Percentiles rank a stretch among this genome's conserved stretches.
Conservation (phyloP, 768 basidiomycete species). For the Rhizopogon vulgaris region DNA sequence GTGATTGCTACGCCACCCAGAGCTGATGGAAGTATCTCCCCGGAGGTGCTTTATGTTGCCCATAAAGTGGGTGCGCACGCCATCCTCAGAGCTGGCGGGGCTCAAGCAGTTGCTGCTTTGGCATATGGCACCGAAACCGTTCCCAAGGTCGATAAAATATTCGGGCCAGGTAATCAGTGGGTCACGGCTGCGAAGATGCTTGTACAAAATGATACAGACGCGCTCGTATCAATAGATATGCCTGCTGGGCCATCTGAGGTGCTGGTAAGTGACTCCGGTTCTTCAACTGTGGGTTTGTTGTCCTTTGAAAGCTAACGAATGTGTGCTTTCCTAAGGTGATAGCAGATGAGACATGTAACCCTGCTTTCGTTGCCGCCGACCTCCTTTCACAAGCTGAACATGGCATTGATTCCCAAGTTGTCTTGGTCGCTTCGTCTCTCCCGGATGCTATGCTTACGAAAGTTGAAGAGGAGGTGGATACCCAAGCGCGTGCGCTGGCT, state of each 20-base stretch:
- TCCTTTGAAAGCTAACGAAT: conserved; percentile 30
- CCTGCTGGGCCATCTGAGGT: conserved; percentile 98
- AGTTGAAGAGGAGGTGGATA: conserved; percentile 82
- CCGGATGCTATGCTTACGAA: conserved; percentile 52
- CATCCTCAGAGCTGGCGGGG: conserved; percentile 92
- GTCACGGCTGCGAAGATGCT: conserved; percentile 99
- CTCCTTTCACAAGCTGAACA: conserved; percentile 97
- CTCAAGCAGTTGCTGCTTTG: conserved; percentile 92
- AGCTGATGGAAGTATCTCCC: conserved; percentile 86
- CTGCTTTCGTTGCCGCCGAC: conserved; percentile 93
- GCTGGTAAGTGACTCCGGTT: conserved; percentile 45
- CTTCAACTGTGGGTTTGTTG: conserved; percentile 12
- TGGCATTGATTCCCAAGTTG: conserved; percentile 96
- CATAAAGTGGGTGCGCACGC: conserved; percentile 84
- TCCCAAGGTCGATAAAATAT: conserved; percentile 98
- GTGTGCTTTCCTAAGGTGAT: conserved; percentile 61
- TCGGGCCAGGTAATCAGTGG: conserved; percentile 99
- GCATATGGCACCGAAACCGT: conserved; percentile 95
- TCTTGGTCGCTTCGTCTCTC: conserved; percentile 78
- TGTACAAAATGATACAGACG: conserved; percentile 97
- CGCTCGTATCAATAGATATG: conserved; percentile 96
- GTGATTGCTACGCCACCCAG: conserved; percentile 96
- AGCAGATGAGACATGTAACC: conserved; percentile 80
- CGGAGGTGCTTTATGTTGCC: conserved; percentile 97
- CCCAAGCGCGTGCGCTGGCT: conserved; percentile 79